A percentile compares a stretch with the other conserved stretches of the same genome.
Conservation (phyloP, 345 rosid genomes). For the Linum lewisii region DNA sequence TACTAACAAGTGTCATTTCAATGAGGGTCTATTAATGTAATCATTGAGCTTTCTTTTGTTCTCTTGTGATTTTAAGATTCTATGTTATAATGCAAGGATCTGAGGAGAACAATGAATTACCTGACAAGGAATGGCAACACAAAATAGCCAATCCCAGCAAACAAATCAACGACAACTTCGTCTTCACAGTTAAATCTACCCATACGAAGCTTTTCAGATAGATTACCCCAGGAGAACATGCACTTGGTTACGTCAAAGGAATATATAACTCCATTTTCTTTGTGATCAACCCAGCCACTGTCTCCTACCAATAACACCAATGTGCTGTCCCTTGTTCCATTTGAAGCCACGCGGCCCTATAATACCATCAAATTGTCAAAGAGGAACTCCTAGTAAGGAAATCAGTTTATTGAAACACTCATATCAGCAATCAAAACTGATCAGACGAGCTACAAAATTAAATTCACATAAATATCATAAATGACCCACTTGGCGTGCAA, state of each 20-base stretch:
- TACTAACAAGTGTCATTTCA: too few species aligned
- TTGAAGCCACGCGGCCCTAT: constrained; percentile 72
- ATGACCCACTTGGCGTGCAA: constrained; percentile 68
- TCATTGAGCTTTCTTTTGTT: too few species aligned
- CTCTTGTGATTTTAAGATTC: too few species aligned
- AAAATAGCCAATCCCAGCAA: constrained; percentile 93
- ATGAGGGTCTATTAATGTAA: too few species aligned
- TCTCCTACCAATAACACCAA: constrained; percentile 79
- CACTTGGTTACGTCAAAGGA: constrained; percentile 89
- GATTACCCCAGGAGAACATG: constrained; percentile 99
- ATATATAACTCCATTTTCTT: constrained; percentile 80
- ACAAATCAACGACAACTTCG: constrained; percentile 72
- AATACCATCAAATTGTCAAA: constrained; percentile 10
- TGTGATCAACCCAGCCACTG: constrained; percentile 81
- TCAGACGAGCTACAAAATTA: too few species aligned
- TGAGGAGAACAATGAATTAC: constrained; percentile 23
- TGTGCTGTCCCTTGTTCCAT: constrained; percentile 73
- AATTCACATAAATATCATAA: not conserved
- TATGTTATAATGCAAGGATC: too few species aligned
- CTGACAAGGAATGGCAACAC: constrained; percentile 85
- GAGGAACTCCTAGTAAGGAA: not conserved
- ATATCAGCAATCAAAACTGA: too few species aligned
- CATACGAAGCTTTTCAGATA: constrained; percentile 92
- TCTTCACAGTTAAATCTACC: constrained; percentile 47
- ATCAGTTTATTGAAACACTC: too few species aligned